phyloP scores from a whole-genome alignment of 2,329 filamentous ascomycete genomes.

The Calonectria henricotiae region DNA sequence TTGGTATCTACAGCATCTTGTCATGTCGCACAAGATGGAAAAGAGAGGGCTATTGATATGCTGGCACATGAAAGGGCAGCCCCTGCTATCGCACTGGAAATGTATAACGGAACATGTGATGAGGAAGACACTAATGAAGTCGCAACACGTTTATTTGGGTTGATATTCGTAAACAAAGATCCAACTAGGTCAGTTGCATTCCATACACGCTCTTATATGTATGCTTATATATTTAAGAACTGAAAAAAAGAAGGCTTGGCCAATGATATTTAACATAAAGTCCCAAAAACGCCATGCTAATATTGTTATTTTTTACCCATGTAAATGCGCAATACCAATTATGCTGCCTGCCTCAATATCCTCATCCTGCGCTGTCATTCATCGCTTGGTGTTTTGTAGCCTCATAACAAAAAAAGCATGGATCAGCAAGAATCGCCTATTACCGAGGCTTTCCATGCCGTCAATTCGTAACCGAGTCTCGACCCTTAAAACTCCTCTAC shows the following conservation, averaged over 20 bases:
- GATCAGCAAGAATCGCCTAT: conserved; percentile 4
- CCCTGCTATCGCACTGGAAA: neutral
- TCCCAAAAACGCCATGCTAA: conserved; percentile 36
- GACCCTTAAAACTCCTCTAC: conserved; percentile 38
- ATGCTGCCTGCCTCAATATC: conserved; percentile 10
- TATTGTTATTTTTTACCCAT: conserved; percentile 31
- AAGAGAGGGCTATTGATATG: neutral
- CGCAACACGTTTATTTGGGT: neutral
- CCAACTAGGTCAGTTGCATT: neutral
- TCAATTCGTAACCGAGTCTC: conserved; percentile 1
- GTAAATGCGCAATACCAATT: conserved; percentile 34
- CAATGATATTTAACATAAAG: conserved; percentile 5
- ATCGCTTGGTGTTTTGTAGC: neutral
- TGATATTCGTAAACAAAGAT: neutral
- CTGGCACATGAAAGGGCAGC: conserved; percentile 2
- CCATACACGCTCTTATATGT: neutral
- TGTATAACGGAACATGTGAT: neutral
- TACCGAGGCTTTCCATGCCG: neutral
- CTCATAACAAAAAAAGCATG: neutral
- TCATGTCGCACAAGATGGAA: neutral
- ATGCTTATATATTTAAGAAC: neutral
- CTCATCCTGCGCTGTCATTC: neutral
- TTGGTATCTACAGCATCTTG: neutral
- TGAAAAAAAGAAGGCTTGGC: neutral
- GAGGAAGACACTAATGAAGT: neutral